These are phyloP conservation scores for Candida anglica DNA, from an alignment of 805 yeast genomes.

Conservation along the genomic window DNA sequence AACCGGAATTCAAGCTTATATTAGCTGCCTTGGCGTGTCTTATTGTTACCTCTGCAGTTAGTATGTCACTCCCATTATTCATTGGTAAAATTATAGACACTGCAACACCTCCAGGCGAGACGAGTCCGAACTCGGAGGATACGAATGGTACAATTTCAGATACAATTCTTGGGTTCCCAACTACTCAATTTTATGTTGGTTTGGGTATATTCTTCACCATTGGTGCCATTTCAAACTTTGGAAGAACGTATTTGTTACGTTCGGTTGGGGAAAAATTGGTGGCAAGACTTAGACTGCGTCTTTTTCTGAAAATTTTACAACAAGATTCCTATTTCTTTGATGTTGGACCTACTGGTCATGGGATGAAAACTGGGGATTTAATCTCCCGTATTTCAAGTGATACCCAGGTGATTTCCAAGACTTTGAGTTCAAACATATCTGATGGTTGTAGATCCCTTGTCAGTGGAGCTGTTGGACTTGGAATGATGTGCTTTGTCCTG, in stretches of 20 bases:
- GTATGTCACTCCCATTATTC: conserved; percentile 76
- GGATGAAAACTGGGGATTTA: conserved; percentile 80
- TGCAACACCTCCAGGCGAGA: conserved; percentile 33
- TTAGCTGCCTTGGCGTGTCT: conserved; percentile 60
- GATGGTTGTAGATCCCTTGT: conserved; percentile 87
- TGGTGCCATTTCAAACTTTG: conserved; percentile 79
- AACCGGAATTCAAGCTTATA: conserved; percentile 49
- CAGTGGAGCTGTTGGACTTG: conserved; percentile 79
- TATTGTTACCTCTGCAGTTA: conserved; percentile 67
- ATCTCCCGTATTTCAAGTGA: conserved; percentile 83
- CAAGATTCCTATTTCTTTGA: conserved; percentile 92
- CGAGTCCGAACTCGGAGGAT: conserved; percentile 10
- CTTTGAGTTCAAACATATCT: conserved; percentile 83
- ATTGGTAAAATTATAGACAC: conserved; percentile 86
- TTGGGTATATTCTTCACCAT: conserved; percentile 59
- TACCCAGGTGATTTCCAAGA: conserved; percentile 79
- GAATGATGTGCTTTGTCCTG: conserved; percentile 89
- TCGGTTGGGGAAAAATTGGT: conserved; percentile 84
- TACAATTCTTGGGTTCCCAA: conserved; percentile 51
- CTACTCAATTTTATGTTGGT: conserved; percentile 58
- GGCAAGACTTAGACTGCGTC: conserved; percentile 74
- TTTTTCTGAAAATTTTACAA: conserved; percentile 69
- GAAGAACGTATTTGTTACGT: conserved; percentile 71
- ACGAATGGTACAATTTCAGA: conserved; percentile 15
- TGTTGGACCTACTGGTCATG: conserved; percentile 48